Evolutionary conservation across 2,329 filamentous ascomycete species (phyloP).

Genomic region (Claviceps paspali): DNA sequence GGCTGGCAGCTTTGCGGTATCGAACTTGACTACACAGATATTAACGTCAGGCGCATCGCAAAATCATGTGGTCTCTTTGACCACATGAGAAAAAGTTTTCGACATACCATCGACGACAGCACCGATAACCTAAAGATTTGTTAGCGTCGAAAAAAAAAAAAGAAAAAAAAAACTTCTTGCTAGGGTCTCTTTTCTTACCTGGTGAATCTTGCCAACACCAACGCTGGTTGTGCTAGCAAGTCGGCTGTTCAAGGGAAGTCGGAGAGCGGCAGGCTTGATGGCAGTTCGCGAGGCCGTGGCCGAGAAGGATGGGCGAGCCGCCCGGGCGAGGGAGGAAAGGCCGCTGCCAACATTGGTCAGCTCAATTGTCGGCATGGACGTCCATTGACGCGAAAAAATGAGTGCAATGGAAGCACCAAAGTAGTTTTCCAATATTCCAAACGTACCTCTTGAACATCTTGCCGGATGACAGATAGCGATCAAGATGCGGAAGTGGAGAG

Average conservation of each 20-base stretch:
- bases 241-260: slow-evolving; percentile 39
- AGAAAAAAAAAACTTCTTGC: slow-evolving; percentile 1
- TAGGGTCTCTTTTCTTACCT: slow-evolving; percentile 32
- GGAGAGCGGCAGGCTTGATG: slow-evolving; percentile 39
- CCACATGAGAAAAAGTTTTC: slow-evolving; percentile 5
- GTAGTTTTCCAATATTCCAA: slow-evolving; percentile 15
- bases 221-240: slow-evolving; percentile 43
- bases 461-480: slow-evolving; percentile 53
- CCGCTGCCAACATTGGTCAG: slow-evolving; percentile 34
- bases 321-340: slow-evolving; percentile 49
- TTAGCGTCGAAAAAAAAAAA: slow-evolving; percentile 15
- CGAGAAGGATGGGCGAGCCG: slow-evolving; percentile 45
- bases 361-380: slow-evolving; percentile 37
- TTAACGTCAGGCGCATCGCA: slow-evolving; percentile 10
- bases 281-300: slow-evolving; percentile 41
- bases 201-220: slow-evolving; percentile 53
- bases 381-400: slow-evolving; percentile 31
- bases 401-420: slow-evolving; percentile 11
- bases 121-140: slow-evolving; percentile 72
- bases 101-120: slow-evolving; percentile 93
- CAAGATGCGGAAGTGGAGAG: slow-evolving; percentile 43
- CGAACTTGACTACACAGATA: slow-evolving; percentile 72
- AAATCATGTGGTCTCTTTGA: background rate
- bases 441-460: slow-evolving; percentile 77
- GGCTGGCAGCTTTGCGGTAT: slow-evolving; percentile 77